A percentile compares a stretch with the other conserved stretches of the same genome.
Evolutionary conservation across 2,329 filamentous ascomycete genomes (phyloP).

Genomic region (Bipolaris zeicola): DNA sequence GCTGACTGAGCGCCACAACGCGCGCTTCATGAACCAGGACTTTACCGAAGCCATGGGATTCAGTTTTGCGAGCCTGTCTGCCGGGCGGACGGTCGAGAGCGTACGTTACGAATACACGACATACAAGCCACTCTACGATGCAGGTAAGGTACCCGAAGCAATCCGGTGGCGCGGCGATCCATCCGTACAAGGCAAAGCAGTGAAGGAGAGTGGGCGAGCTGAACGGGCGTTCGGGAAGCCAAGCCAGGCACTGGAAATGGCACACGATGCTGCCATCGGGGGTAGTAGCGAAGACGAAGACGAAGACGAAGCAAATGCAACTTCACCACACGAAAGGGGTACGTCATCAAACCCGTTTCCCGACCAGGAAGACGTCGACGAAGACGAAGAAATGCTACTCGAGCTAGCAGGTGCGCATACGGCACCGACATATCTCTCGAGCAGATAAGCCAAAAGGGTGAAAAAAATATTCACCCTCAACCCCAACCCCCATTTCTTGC

Average conservation of each 20-base stretch:
- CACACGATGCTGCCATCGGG: background rate
- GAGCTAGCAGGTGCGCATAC: background rate
- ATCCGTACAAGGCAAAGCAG: slow-evolving; percentile 6
- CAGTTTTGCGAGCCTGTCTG: slow-evolving; percentile 6
- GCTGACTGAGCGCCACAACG: slow-evolving; percentile 34
- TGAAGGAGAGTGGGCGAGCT: slow-evolving; percentile 1
- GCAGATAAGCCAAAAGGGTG: too few relatives aligned
- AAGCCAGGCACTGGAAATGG: slow-evolving; percentile 10
- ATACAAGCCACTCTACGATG: slow-evolving; percentile 30
- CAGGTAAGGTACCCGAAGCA: slow-evolving; percentile 16
- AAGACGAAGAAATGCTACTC: slow-evolving; percentile 5
- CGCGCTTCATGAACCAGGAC: slow-evolving; percentile 22
- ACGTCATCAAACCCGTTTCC: background rate
- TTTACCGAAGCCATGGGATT: slow-evolving; percentile 15
- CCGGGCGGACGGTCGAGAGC: slow-evolving; percentile 36
- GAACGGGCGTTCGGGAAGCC: slow-evolving; percentile 11
- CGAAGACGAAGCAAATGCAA: background rate
- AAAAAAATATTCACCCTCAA: too few relatives aligned
- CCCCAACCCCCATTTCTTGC: too few relatives aligned
- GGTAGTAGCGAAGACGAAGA: background rate
- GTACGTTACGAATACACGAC: slow-evolving; percentile 33
- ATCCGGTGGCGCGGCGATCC: slow-evolving; percentile 14
- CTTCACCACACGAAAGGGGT: background rate
- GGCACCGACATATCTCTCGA: background rate
- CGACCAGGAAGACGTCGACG: background rate